Conservation (phyloP, 495 filamentous ascomycete genomes). For the Aspergillus cavernicola region DNA sequence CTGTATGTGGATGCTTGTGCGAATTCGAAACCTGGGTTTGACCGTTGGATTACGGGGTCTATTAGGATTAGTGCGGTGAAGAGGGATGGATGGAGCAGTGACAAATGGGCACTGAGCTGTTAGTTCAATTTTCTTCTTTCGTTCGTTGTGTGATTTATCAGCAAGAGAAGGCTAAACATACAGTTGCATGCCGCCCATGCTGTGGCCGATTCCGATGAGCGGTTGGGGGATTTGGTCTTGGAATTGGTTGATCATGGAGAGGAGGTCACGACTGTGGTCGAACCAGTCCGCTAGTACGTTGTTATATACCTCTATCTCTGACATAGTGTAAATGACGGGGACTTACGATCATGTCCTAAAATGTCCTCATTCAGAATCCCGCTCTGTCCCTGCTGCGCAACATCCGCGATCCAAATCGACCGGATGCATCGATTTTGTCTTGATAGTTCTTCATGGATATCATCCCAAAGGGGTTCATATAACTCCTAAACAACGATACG, state of each 20-base stretch:
- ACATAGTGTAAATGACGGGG: constrained; percentile 18
- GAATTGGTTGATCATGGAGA: constrained; percentile 68
- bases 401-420: constrained; percentile 71
- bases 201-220: constrained; percentile 75
- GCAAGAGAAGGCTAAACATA: constrained; percentile 7
- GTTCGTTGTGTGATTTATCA: not conserved
- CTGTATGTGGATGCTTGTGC: constrained; percentile 40
- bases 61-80: constrained; percentile 63
- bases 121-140: too few relatives aligned
- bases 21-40: not conserved
- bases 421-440: constrained; percentile 47
- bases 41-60: constrained; percentile 62
- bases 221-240: constrained; percentile 66
- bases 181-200: constrained; percentile 65
- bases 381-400: constrained; percentile 61
- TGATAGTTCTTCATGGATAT: constrained; percentile 53
- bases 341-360: constrained; percentile 63
- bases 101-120: constrained; percentile 27
- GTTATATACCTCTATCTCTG: not conserved
- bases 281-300: constrained; percentile 51
- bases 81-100: constrained; percentile 70
- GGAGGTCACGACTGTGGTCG: constrained; percentile 71
- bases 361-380: constrained; percentile 60
- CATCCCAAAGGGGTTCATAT: constrained; percentile 74
- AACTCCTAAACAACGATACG: constrained; percentile 50